Percentiles rank a stretch among this genome's conserved stretches.
Evolutionary conservation across 371 early-diverging fungal genomes (phyloP).

Genomic region (Phascolomyces articulosus): DNA sequence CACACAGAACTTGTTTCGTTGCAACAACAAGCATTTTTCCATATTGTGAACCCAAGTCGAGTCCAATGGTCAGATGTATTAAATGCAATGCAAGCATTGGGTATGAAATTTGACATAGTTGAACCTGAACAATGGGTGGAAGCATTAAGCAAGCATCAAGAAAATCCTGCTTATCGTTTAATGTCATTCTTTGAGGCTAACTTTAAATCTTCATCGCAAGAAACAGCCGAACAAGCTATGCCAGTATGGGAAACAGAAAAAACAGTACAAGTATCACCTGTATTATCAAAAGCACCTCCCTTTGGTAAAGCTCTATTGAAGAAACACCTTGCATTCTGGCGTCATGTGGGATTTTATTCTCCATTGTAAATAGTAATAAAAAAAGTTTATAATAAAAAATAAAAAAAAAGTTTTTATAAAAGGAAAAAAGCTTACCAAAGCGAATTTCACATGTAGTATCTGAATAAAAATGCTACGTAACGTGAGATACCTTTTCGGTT

Average conservation of each 20-base stretch:
- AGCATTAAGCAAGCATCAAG: conserved; percentile 26
- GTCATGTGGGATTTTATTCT: conserved; percentile 2
- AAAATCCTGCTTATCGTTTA: conserved; percentile 37
- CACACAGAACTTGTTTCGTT: neutral
- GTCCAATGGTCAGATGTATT: conserved; percentile 28
- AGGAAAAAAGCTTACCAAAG: neutral
- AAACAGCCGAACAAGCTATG: neutral
- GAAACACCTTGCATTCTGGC: conserved; percentile 17
- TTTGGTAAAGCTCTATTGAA: conserved; percentile 9
- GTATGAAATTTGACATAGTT: conserved; percentile 32
- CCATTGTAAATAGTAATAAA: neutral
- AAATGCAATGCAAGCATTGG: conserved; percentile 21
- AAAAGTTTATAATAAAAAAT: neutral
- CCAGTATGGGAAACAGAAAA: conserved; percentile 10
- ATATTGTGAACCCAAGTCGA: conserved; percentile 40
- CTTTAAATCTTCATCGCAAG: neutral
- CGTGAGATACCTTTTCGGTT: neutral
- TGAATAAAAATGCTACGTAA: neutral
- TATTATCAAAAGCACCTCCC: conserved; percentile 7
- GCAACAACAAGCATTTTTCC: conserved; percentile 15
- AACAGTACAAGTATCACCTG: conserved; percentile 4
- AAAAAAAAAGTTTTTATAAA: neutral
- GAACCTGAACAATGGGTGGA: conserved; percentile 32
- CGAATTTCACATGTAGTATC: neutral
- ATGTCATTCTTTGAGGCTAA: conserved; percentile 27